Conservation (phyloP, 2,329 filamentous ascomycete species). For the Aspergillus fumigatiaffinis region DNA sequence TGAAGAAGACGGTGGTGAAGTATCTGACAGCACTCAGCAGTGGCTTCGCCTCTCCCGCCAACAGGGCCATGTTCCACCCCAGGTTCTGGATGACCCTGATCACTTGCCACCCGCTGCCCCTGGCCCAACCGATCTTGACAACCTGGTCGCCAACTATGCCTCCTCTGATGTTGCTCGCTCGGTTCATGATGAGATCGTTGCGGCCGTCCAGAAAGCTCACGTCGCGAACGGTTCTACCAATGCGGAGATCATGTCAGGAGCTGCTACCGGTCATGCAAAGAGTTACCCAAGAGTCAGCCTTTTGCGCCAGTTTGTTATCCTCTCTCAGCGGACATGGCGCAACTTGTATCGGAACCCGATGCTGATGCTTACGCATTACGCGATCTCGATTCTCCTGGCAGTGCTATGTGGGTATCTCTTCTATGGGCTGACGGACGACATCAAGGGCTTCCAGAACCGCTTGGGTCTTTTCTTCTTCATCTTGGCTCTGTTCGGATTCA, state of each 20-base stretch:
- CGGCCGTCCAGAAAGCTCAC: slow-evolving; percentile 61
- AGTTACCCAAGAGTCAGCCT: slow-evolving; percentile 81
- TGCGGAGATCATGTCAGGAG: slow-evolving; percentile 48
- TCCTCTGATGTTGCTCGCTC: slow-evolving; percentile 71
- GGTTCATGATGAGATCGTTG: slow-evolving; percentile 73
- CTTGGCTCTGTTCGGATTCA: slow-evolving; percentile 92
- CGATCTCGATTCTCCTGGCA: slow-evolving; percentile 89
- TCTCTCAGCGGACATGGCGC: slow-evolving; percentile 89
- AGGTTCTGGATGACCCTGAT: slow-evolving; percentile 66
- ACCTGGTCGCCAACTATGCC: slow-evolving; percentile 71
- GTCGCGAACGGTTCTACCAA: slow-evolving; percentile 64
- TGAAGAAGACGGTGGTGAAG: slow-evolving; percentile 56
- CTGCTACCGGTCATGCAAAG: slow-evolving; percentile 60
- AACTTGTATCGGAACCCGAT: slow-evolving; percentile 97
- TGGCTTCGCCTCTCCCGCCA: slow-evolving; percentile 59
- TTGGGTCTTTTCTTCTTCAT: slow-evolving; percentile 98
- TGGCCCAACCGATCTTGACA: slow-evolving; percentile 72
- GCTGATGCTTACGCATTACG: slow-evolving; percentile 97
- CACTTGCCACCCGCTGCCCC: slow-evolving; percentile 57
- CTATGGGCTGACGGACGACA: slow-evolving; percentile 93
- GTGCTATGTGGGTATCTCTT: slow-evolving; percentile 94
- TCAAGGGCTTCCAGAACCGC: slow-evolving; percentile 95
- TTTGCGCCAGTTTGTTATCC: slow-evolving; percentile 76
- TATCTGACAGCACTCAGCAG: slow-evolving; percentile 50
- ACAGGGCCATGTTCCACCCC: slow-evolving; percentile 52